Percentiles rank a stretch among this genome's conserved stretches.
Evolutionary conservation across 371 early-diverging fungal species (phyloP).

Genomic region (Lichtheimia ramosa): DNA sequence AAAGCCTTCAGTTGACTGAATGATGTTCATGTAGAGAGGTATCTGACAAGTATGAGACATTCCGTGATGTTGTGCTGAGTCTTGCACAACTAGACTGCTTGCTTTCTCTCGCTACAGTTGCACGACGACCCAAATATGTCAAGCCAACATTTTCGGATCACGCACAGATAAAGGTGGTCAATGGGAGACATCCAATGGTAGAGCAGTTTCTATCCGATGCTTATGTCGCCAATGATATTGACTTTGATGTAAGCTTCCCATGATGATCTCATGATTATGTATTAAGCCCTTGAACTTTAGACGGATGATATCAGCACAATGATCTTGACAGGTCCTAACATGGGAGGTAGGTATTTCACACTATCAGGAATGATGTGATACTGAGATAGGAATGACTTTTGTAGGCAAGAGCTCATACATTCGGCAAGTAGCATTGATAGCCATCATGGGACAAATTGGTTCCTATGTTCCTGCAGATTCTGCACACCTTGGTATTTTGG

Average conservation of each 20-base stretch:
- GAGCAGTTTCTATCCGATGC: slow-evolving; percentile 28
- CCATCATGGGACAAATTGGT: slow-evolving; percentile 86
- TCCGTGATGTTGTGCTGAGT: slow-evolving; percentile 61
- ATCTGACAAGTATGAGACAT: slow-evolving; percentile 59
- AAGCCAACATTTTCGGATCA: slow-evolving; percentile 62
- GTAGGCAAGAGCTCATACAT: slow-evolving; percentile 67
- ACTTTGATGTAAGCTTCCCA: slow-evolving; percentile 36
- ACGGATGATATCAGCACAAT: slow-evolving; percentile 33
- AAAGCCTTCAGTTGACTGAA: too few species aligned
- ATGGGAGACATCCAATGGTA: slow-evolving; percentile 68
- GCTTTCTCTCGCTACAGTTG: slow-evolving; percentile 67
- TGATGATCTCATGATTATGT: not conserved
- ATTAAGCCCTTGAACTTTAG: not conserved
- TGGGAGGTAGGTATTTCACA: slow-evolving; percentile 75
- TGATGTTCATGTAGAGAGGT: slow-evolving; percentile 41
- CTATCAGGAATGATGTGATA: not conserved
- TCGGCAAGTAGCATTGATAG: slow-evolving; percentile 73
- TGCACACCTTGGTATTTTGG: slow-evolving; percentile 63
- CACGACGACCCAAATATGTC: slow-evolving; percentile 66
- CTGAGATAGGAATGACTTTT: not conserved
- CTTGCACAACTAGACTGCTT: slow-evolving; percentile 79
- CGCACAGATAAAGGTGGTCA: slow-evolving; percentile 42
- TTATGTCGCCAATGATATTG: slow-evolving; percentile 76
- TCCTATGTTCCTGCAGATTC: slow-evolving; percentile 67
- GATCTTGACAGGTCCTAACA: slow-evolving; percentile 84